Percentiles rank a stretch among this genome's conserved stretches.
These are phyloP conservation scores for Capsicum pubescens DNA, from an alignment of 257 asterid genomes.

Conservation along the genomic window DNA sequence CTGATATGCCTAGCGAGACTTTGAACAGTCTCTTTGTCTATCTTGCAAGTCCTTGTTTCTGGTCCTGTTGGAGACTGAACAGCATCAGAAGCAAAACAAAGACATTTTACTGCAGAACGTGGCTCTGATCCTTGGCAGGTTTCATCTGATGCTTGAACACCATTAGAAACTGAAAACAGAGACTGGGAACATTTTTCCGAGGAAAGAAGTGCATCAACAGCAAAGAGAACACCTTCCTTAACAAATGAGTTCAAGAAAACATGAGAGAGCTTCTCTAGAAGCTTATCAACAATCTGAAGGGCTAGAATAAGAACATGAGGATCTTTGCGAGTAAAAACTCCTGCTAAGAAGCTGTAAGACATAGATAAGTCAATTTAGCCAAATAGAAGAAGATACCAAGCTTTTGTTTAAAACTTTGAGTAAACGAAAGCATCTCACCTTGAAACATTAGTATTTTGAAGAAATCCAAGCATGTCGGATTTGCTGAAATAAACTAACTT, in stretches of 20 bases:
- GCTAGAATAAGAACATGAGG: slow-evolving; percentile 70
- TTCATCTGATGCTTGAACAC: slow-evolving; percentile 48
- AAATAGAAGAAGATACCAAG: slow-evolving; percentile 28
- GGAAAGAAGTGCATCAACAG: slow-evolving; percentile 66
- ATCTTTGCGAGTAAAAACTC: slow-evolving; percentile 87
- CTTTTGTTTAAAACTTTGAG: slow-evolving; percentile 29
- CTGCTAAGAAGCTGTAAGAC: slow-evolving; percentile 85
- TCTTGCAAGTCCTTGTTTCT: slow-evolving; percentile 60
- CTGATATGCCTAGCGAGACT: slow-evolving; percentile 74
- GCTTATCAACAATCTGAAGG: slow-evolving; percentile 77
- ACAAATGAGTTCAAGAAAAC: slow-evolving; percentile 68
- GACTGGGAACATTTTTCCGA: slow-evolving; percentile 56
- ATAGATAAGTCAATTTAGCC: slow-evolving; percentile 27
- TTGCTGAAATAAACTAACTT: slow-evolving; percentile 84
- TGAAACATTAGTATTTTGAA: slow-evolving; percentile 67
- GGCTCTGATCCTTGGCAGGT: slow-evolving; percentile 43
- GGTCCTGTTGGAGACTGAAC: slow-evolving; percentile 49
- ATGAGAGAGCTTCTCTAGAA: slow-evolving; percentile 77
- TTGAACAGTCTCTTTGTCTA: slow-evolving; percentile 63
- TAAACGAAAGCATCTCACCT: slow-evolving; percentile 53
- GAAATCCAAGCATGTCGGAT: slow-evolving; percentile 66
- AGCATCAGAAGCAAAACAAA: slow-evolving; percentile 65
- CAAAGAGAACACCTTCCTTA: slow-evolving; percentile 88
- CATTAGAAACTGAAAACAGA: slow-evolving; percentile 55
- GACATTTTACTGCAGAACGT: slow-evolving; percentile 58